Evolutionary conservation across 768 basidiomycete genomes (phyloP).

Genomic region (Xanthoconium stramineum): DNA sequence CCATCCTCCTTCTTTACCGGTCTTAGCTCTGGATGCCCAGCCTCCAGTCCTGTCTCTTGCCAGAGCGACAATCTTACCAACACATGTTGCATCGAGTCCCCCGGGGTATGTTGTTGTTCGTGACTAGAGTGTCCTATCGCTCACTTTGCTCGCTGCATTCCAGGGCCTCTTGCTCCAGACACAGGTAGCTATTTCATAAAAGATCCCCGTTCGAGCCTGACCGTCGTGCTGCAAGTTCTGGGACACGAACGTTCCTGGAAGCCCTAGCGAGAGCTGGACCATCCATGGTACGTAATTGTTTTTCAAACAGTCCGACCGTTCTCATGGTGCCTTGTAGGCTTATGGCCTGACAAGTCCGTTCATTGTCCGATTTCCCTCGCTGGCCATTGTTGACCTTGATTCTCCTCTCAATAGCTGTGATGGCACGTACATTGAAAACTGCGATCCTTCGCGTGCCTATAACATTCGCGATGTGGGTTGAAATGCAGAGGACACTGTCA

Average conservation of each 20-base stretch:
- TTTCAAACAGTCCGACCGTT: not conserved
- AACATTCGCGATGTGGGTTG: constrained; percentile 39
- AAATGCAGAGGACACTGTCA: not conserved
- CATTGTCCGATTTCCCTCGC: not conserved
- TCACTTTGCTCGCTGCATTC: not conserved
- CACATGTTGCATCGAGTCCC: constrained; percentile 63
- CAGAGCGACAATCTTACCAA: constrained; percentile 45
- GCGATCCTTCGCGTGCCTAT: constrained; percentile 44
- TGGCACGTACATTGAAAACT: constrained; percentile 34
- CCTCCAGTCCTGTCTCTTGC: constrained; percentile 51
- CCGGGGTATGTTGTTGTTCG: constrained; percentile 47
- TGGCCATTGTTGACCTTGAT: not conserved
- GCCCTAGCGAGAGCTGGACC: constrained; percentile 69
- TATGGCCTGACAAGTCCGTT: constrained; percentile 64
- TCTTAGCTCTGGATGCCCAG: constrained; percentile 51
- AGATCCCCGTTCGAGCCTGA: not conserved
- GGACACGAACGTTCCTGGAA: constrained; percentile 63
- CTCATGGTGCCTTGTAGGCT: constrained; percentile 38
- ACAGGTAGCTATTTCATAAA: constrained; percentile 32
- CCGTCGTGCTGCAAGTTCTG: constrained; percentile 51
- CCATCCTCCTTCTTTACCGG: constrained; percentile 28
- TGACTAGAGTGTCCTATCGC: not conserved
- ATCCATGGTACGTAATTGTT: constrained; percentile 54
- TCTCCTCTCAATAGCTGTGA: constrained; percentile 49
- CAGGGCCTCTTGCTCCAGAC: constrained; percentile 62